Evolutionary conservation across 768 basidiomycete species (phyloP), one percentile per base, ranked within the genome.

Genomic region (Russula sp.): DNA sequence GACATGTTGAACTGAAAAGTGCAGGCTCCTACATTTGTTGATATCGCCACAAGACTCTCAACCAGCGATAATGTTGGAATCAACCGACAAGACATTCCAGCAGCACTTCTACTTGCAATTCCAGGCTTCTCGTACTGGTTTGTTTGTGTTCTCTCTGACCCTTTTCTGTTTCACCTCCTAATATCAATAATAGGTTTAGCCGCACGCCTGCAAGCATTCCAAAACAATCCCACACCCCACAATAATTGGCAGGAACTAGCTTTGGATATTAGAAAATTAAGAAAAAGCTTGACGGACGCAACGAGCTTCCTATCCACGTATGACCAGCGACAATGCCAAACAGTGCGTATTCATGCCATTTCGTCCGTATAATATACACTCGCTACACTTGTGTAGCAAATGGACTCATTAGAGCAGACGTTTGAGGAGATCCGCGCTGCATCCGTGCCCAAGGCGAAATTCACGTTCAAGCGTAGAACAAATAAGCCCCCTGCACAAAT

Each of bases 241-340:
- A 46, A 22, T 43, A 18, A 45, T 20, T 48, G 34, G 38, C 48
- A 61, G 39, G 59, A 58, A 18, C 22, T 65, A 14, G 38, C 59
- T 5, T 16, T 61, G 41, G 35, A 59, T 34, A 71, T 86, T 20
- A 79, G 84, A 4, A 82, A 80, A 61, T 71, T 90, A 47, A 76
- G 82, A 47, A 91, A 85, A 67, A 76, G 75, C 25, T 77, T 92
- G 18, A 75, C 78, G 7, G 86, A 85, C 69, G 88, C 85, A 6
- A 83, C 81, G 9, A 79, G 79, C 7, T 82, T 79, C 60, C 73
- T 93, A 48, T 86, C 89, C 5, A 75, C 79, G 42, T 90, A 89
- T 69, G 88, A 90, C 71, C 89, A 87, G 69, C 79, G 85, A 57
- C 85, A 84, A 68, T 87, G 79, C 69, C 86, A 87, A 70, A 73